These are phyloP conservation scores for Prinsepia uniflora DNA, from an alignment of 306 rosid genomes.

Conservation along the genomic window DNA sequence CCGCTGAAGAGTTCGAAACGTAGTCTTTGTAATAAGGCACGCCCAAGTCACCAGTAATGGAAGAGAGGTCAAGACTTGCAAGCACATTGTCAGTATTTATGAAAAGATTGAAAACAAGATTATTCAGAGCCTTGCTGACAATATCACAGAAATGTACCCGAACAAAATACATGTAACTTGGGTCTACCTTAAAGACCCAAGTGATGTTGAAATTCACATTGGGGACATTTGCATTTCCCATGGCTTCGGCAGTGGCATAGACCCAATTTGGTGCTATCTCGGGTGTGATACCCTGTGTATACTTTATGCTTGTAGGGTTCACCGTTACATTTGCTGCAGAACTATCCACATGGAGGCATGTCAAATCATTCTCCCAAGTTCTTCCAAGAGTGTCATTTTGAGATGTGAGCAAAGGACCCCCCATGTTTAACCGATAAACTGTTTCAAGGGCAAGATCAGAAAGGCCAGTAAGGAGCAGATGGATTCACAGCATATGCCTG, in stretches of 20 bases:
- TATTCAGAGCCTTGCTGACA: slow-evolving; percentile 63
- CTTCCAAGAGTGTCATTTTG: slow-evolving; percentile 86
- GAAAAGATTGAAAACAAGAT: slow-evolving; percentile 72
- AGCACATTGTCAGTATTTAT: slow-evolving; percentile 61
- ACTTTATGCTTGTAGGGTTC: slow-evolving; percentile 56
- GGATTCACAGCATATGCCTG: slow-evolving; percentile 73
- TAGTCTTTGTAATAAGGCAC: slow-evolving; percentile 73
- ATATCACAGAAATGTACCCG: slow-evolving; percentile 89
- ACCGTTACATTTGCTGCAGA: slow-evolving; percentile 58
- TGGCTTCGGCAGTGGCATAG: slow-evolving; percentile 81
- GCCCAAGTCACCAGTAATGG: slow-evolving; percentile 49
- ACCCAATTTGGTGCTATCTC: slow-evolving; percentile 87
- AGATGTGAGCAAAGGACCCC: slow-evolving; percentile 74
- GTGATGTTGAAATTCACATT: slow-evolving; percentile 79
- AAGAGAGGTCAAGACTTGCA: slow-evolving; percentile 66
- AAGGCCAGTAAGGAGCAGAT: slow-evolving; percentile 48
- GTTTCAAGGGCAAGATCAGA: slow-evolving; percentile 70
- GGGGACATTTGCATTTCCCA: slow-evolving; percentile 63
- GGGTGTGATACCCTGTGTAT: slow-evolving; percentile 46
- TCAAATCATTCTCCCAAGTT: slow-evolving; percentile 83
- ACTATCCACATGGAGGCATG: slow-evolving; percentile 76
- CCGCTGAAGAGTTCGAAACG: slow-evolving; percentile 52
- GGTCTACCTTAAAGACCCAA: slow-evolving; percentile 79
- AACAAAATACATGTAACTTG: slow-evolving; percentile 58
- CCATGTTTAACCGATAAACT: slow-evolving; percentile 76